Conservation (phyloP, 208 protist species). For the Trypanosoma vivax region DNA sequence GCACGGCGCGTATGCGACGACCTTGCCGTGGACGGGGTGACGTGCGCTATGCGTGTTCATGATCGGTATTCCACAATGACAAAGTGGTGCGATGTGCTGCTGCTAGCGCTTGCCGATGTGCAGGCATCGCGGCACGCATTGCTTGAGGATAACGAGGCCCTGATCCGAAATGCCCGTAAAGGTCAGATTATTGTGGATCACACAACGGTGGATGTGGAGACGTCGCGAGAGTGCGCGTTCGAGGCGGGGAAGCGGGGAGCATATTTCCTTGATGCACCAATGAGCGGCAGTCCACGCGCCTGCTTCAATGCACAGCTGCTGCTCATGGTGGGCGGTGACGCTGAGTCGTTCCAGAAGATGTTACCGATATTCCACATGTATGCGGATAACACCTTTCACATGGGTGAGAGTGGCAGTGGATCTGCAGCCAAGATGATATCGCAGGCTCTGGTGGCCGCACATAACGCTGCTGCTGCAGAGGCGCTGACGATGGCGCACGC, state of each 20-base stretch:
- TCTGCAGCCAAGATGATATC: constrained; percentile 73
- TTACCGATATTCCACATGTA: constrained; percentile 82
- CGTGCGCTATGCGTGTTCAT: constrained; percentile 82
- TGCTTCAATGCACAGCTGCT: constrained; percentile 79
- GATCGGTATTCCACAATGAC: constrained; percentile 72
- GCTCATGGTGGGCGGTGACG: constrained; percentile 77
- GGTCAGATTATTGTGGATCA: constrained; percentile 88
- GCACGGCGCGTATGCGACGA: constrained; percentile 63
- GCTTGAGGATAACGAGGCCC: constrained; percentile 54
- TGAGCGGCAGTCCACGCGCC: constrained; percentile 73
- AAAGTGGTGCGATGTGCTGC: constrained; percentile 85
- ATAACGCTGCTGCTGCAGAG: constrained; percentile 84
- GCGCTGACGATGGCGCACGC: constrained; percentile 75
- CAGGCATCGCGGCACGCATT: constrained; percentile 46
- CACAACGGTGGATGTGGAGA: constrained; percentile 77
- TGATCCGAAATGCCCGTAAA: constrained; percentile 57
- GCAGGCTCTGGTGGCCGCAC: constrained; percentile 73
- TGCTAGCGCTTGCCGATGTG: constrained; percentile 50
- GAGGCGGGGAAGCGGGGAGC: constrained; percentile 57
- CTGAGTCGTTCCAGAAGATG: constrained; percentile 64
- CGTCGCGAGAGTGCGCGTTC: constrained; percentile 57
- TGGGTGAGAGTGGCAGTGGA: constrained; percentile 69
- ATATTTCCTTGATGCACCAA: constrained; percentile 81
- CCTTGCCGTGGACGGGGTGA: constrained; percentile 72
- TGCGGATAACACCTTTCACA: constrained; percentile 76